Percentiles rank a stretch among this genome's conserved stretches.
Evolutionary conservation across 108 stramenopile species (phyloP).

Genomic region (Fragilaria crotonensis): DNA sequence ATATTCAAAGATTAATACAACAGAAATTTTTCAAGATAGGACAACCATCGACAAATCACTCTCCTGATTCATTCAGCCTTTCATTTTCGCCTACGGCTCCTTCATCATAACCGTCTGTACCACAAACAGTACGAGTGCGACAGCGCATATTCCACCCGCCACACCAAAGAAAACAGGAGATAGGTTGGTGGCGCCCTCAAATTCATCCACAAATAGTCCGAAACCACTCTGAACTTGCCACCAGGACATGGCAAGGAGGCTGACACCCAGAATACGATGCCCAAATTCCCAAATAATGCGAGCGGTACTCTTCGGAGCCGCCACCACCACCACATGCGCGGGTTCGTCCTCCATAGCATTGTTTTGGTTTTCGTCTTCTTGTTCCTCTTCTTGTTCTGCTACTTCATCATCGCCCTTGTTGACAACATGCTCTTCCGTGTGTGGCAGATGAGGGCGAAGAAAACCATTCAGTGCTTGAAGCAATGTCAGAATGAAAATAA

Average conservation of each 20-base stretch:
- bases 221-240: not conserved
- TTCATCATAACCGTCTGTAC: too few relatives aligned
- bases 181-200: not conserved
- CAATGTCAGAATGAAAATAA: slow-evolving; percentile 26
- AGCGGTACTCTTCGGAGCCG: not conserved
- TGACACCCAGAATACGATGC: not conserved
- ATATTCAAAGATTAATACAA: too few relatives aligned
- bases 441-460: slow-evolving; percentile 23
- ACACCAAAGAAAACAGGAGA: not conserved
- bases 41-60: too few relatives aligned
- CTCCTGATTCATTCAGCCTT: too few relatives aligned
- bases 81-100: too few relatives aligned
- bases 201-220: not conserved
- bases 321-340: not conserved
- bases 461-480: slow-evolving; percentile 31
- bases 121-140: not conserved
- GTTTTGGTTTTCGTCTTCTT: not conserved
- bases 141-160: not conserved
- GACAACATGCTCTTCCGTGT: slow-evolving; percentile 3
- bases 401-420: too few relatives aligned
- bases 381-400: not conserved
- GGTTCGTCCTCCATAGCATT: too few relatives aligned
- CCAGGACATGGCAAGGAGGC: not conserved
- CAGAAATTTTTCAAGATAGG: too few relatives aligned
- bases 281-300: not conserved